Evolutionary conservation across 495 filamentous ascomycete genomes (phyloP).

Genomic region (Aspergillus conjunctus): DNA sequence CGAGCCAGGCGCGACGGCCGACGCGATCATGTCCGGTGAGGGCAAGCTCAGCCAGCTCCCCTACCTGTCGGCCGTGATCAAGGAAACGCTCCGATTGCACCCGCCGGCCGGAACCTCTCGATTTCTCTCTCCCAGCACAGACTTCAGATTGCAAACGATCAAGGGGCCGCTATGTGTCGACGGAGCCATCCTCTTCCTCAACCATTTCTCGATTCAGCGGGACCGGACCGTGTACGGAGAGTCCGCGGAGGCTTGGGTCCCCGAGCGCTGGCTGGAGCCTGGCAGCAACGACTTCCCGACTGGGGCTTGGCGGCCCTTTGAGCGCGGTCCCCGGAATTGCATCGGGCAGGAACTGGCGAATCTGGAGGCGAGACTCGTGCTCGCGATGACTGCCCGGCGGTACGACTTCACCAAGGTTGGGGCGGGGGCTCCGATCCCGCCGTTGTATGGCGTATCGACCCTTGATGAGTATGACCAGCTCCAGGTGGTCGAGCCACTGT

Average conservation of each 20-base stretch:
- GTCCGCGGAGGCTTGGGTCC: constrained; percentile 23
- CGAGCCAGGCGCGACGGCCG: constrained; percentile 9
- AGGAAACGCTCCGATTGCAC: constrained; percentile 49
- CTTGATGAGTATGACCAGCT: constrained; percentile 43
- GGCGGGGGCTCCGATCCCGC: constrained; percentile 35
- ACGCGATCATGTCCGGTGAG: constrained; percentile 12
- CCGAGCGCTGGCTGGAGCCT: constrained; percentile 29
- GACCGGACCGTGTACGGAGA: constrained; percentile 25
- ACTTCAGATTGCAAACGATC: constrained; percentile 29
- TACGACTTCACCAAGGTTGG: constrained; percentile 51
- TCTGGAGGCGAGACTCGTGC: constrained; percentile 43
- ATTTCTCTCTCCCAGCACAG: constrained; percentile 31
- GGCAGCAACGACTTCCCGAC: constrained; percentile 1
- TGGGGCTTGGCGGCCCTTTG: constrained; percentile 39
- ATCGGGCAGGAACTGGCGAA: constrained; percentile 54
- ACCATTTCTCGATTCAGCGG: constrained; percentile 26
- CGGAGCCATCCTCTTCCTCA: constrained; percentile 30
- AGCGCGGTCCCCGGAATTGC: constrained; percentile 51
- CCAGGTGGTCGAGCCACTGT: constrained; percentile 43
- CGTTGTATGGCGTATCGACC: constrained; percentile 25
- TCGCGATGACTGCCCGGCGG: constrained; percentile 40
- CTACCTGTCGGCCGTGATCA: constrained; percentile 51
- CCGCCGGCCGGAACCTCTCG: constrained; percentile 46
- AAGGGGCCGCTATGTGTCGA: constrained; percentile 39
- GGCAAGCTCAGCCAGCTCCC: constrained; percentile 38